Evolutionary conservation across 768 basidiomycete species (phyloP).

Genomic region (Trametes coccinea): DNA sequence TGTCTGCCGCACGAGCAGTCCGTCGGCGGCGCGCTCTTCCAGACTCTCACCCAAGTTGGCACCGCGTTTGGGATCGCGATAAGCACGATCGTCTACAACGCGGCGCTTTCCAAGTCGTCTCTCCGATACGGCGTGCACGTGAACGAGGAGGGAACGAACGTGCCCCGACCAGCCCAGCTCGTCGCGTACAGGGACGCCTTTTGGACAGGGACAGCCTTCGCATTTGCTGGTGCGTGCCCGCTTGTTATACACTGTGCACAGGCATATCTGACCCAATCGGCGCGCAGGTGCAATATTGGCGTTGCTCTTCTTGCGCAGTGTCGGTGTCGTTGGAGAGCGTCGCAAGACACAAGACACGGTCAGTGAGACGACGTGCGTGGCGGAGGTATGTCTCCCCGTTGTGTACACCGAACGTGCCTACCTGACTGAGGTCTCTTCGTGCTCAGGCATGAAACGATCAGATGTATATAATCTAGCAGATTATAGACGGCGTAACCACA

Average conservation of each 20-base stretch:
- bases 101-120: slow-evolving; percentile 40
- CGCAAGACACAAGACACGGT: slow-evolving; percentile 2
- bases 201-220: too few relatives aligned
- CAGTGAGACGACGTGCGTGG: not conserved
- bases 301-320: slow-evolving; percentile 40
- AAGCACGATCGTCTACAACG: slow-evolving; percentile 69
- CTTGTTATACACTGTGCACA: not conserved
- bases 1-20: slow-evolving; percentile 70
- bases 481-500: too few relatives aligned
- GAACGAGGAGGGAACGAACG: slow-evolving; percentile 31
- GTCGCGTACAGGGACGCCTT: slow-evolving; percentile 43
- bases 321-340: slow-evolving; percentile 42
- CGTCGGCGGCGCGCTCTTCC: slow-evolving; percentile 73
- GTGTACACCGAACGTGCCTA: too few relatives aligned
- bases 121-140: slow-evolving; percentile 34
- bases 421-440: not conserved
- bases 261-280: not conserved
- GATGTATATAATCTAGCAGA: too few relatives aligned
- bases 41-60: slow-evolving; percentile 76
- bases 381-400: too few relatives aligned
- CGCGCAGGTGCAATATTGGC: slow-evolving; percentile 33
- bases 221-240: too few relatives aligned
- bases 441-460: not conserved
- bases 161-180: slow-evolving; percentile 42
- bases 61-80: slow-evolving; percentile 70